phyloP scores from a whole-genome alignment of 192 early-diverging fungal species.

The Coemansia sp. region DNA sequence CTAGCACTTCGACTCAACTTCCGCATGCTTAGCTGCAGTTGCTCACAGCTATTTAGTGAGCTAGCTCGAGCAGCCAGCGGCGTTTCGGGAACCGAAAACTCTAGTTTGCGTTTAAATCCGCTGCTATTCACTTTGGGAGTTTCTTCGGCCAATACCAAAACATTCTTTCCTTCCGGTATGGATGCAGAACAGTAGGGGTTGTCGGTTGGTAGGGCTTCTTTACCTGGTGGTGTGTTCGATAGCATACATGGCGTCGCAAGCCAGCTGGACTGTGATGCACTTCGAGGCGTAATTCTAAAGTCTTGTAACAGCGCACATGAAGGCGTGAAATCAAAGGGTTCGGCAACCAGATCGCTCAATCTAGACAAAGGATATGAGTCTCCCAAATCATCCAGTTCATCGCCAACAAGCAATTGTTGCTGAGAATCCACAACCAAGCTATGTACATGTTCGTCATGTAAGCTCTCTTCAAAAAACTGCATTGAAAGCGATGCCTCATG shows the following conservation, averaged over 20 bases:
- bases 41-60: no score
- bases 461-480: constrained; percentile 30
- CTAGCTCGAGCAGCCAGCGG: neutral
- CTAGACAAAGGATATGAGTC: no score
- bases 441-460: constrained; percentile 19
- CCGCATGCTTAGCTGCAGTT: no score
- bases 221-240: no score
- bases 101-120: constrained; percentile 5
- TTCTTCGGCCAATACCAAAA: constrained; percentile 10
- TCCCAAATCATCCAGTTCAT: no score
- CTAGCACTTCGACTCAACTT: neutral
- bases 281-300: no score
- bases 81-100: constrained; percentile 14
- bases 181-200: no score
- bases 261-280: neutral
- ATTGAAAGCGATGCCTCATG: constrained; percentile 11
- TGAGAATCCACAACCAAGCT: constrained; percentile 19
- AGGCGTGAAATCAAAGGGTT: neutral
- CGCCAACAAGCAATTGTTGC: neutral
- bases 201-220: no score
- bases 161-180: neutral
- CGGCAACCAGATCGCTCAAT: neutral
- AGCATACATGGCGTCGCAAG: neutral
- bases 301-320: no score
- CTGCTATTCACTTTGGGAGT: constrained; percentile 4